Base-by-base conservation (phyloP, 257 asterid species). In the Oldenlandia corymbosa region DNA sequence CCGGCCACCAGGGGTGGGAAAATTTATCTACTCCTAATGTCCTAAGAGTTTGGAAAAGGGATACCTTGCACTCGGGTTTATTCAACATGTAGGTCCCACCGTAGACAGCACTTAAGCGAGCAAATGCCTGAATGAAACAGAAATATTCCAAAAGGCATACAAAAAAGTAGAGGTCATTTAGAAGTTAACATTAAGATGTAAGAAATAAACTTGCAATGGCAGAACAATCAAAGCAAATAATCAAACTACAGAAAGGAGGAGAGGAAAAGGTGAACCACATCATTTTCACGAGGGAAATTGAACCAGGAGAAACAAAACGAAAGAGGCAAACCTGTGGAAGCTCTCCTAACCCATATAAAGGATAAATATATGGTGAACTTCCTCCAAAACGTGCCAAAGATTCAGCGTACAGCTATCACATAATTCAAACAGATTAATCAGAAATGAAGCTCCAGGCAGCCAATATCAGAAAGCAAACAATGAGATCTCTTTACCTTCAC, bases 71-170 rank as follows among this genome's bases (percentile, higher is more conserved):
- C 58, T 88, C 96, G 32, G 95, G 98, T 73, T 91, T 91, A 74
- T 75, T 81, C 88, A 91, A 74, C 98, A 91, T 91, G 78, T 91
- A 91, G 64, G 98, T 91, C 78, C 98, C 98, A 71, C 98, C 98
- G 76, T 88, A 91, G 53, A 91, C 98, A 67, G 98, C 98, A 83
- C 98, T 91, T 23, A 91, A 78, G 56, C 98, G 95, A 75, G 98
- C 98, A 78, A 91, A 91, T 70, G 92, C 98, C 98, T 91, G 54
- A 67, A 60, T 64, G 28, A 34, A 54, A 6, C 7, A 28, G 24
- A 52, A 9, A 52, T 24, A 16, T 34, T 32, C 66, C 24, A 23
- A 48, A 39, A 28, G 24, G 60, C 5, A 50, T 59, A 59, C 39
- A 34, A 9, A 34, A 34, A 34, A 34, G 39, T 3, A 4, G 39